Evolutionary conservation across 1,284 basidiomycete species (phyloP), one percentile per base, ranked within the genome.

Genomic region (Cryptococcus sp.): DNA sequence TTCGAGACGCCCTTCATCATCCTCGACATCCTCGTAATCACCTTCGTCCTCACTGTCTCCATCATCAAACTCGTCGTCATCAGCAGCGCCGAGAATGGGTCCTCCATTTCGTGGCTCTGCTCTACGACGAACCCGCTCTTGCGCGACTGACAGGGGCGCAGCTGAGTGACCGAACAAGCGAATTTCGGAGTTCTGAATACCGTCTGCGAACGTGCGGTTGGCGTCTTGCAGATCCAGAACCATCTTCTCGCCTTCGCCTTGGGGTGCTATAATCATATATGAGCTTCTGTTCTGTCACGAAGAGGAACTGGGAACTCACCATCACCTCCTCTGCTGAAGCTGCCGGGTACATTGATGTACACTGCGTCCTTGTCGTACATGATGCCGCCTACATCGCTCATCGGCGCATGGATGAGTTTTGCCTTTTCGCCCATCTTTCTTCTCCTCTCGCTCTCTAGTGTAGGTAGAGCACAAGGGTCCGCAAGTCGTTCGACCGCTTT

Each of bases 331-430:
- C 88, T 83, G 5, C 91, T 88, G 70, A 99, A 99, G 71, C 84
- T 93, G 1, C 96, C 96, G 3, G 92, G 91, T 3, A 98, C 94
- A 72, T 97, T 98, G 67, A 99, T 89, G 82, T 92, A 99, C 2
- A 99, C 94, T 0, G 94, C 93, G 71, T 99, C 96, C 78, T 98
- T 98, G 81, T 99, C 96, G 73, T 96, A 98, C 80, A 92, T 87
- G 60, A 99, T 87, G 8, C 95, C 96, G 20, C 95, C 95, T 2
- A 98, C 89, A 71, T 97, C 95, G 74, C 91, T 95, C 95, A 99
- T 98, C 1, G 96, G 96, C 7, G 96, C 96, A 77, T 99, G 93
- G 7, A 98, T 87, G 4, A 97, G 80, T 75, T 92, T 96, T 75
- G 90, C 91, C 82, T 96, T 96, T 77, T 99, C 95, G 66, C 89